phyloP scores from a whole-genome alignment of 768 basidiomycete genomes.

The Serendipita sp. region DNA sequence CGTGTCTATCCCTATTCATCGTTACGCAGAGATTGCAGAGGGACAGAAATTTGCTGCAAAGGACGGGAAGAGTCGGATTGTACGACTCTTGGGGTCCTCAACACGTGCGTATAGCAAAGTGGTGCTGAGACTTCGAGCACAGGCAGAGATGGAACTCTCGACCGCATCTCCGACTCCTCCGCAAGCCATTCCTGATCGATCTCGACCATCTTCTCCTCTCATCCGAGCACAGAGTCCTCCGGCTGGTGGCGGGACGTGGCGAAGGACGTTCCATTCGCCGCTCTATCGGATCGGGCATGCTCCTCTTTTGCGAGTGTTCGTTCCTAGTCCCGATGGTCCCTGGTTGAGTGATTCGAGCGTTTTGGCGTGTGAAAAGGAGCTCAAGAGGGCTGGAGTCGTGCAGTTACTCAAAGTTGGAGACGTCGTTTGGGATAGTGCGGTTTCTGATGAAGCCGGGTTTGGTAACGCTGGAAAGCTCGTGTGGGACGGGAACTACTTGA shows the following conservation, averaged over 20 bases:
- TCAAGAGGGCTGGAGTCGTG: slow-evolving; percentile 49
- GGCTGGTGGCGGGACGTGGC: slow-evolving; percentile 3
- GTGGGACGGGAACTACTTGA: slow-evolving; percentile 80
- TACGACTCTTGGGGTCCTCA: slow-evolving; percentile 27
- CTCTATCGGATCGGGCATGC: slow-evolving; percentile 57
- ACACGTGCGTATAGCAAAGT: slow-evolving; percentile 68
- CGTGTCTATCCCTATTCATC: slow-evolving; percentile 57
- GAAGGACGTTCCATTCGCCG: slow-evolving; percentile 42
- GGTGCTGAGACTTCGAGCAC: slow-evolving; percentile 57
- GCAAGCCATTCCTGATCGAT: neutral
- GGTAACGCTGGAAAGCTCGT: slow-evolving; percentile 63
- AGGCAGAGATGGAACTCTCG: slow-evolving; percentile 47
- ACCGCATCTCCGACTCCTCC: slow-evolving; percentile 12
- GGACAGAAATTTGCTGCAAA: slow-evolving; percentile 13
- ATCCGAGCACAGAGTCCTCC: neutral
- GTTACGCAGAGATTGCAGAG: slow-evolving; percentile 46
- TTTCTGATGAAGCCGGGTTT: slow-evolving; percentile 48
- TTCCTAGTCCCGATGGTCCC: slow-evolving; percentile 72
- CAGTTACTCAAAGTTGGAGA: slow-evolving; percentile 57
- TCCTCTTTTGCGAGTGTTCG: slow-evolving; percentile 63
- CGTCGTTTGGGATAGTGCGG: slow-evolving; percentile 75
- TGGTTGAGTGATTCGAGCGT: slow-evolving; percentile 76
- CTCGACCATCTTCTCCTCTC: neutral
- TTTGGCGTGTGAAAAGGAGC: slow-evolving; percentile 66
- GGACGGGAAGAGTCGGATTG: slow-evolving; percentile 9